A percentile compares a stretch with the other conserved stretches of the same genome.
Conservation (phyloP, 495 filamentous ascomycete genomes). For the Talaromyces stipitatus region DNA sequence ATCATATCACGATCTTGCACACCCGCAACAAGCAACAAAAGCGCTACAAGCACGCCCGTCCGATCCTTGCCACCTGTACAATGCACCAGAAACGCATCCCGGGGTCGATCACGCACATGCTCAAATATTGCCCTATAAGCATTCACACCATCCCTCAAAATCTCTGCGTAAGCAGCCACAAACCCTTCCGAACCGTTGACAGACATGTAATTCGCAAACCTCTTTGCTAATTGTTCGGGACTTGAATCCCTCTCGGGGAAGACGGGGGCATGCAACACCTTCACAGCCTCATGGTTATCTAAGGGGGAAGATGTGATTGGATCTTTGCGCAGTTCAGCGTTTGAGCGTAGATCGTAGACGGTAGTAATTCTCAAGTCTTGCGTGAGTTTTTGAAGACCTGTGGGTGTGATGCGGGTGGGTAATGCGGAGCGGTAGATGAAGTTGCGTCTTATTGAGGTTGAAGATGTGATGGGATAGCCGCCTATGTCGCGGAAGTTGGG, state of each 20-base stretch:
- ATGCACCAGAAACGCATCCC: slow-evolving; percentile 43
- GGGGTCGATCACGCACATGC: slow-evolving; percentile 31
- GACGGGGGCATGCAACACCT: slow-evolving; percentile 40
- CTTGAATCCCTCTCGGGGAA: slow-evolving; percentile 45
- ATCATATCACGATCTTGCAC: slow-evolving; percentile 5
- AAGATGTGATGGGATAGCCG: slow-evolving; percentile 24
- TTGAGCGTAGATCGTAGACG: slow-evolving; percentile 62
- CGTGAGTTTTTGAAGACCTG: slow-evolving; percentile 42
- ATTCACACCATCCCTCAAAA: slow-evolving; percentile 28
- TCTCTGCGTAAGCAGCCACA: slow-evolving; percentile 43
- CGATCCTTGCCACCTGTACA: slow-evolving; percentile 64
- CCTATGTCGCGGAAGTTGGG: slow-evolving; percentile 50
- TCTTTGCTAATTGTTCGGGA: slow-evolving; percentile 5
- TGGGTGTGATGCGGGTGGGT: slow-evolving; percentile 34
- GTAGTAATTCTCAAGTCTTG: slow-evolving; percentile 45
- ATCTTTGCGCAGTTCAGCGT: slow-evolving; percentile 33
- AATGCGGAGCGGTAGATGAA: slow-evolving; percentile 47
- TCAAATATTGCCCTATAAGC: slow-evolving; percentile 26
- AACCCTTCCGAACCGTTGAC: slow-evolving; percentile 42
- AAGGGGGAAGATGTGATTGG: slow-evolving; percentile 20
- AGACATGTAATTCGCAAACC: slow-evolving; percentile 8
- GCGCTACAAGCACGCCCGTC: slow-evolving; percentile 52
- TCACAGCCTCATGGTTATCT: slow-evolving; percentile 15
- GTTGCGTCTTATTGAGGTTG: slow-evolving; percentile 29
- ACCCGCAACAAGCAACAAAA: slow-evolving; percentile 49